Evolutionary conservation across 2,329 filamentous ascomycete species (phyloP).

Genomic region (Elsinoe australis): DNA sequence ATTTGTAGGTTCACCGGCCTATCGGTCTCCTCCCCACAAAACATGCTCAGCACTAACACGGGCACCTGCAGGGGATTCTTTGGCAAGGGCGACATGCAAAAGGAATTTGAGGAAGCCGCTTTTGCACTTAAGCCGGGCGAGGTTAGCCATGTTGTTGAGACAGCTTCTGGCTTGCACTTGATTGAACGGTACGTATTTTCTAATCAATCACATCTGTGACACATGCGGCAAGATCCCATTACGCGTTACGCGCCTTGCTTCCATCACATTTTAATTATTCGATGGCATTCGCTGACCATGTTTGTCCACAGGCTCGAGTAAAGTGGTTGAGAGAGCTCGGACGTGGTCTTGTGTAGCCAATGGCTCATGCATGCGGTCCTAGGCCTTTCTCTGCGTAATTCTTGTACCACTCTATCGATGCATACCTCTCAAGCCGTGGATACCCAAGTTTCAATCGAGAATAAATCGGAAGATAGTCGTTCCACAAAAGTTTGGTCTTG

Average conservation of each 20-base stretch:
- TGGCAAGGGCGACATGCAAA: conserved; percentile 92
- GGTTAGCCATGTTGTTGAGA: conserved; percentile 81
- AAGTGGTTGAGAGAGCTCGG: not conserved
- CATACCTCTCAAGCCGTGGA: not conserved
- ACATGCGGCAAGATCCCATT: too few relatives aligned
- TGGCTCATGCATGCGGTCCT: not conserved
- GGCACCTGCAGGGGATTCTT: conserved; percentile 64
- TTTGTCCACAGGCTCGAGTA: conserved; percentile 1
- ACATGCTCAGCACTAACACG: conserved; percentile 1
- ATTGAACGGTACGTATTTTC: conserved; percentile 69
- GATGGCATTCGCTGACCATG: not conserved
- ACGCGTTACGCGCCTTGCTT: too few relatives aligned
- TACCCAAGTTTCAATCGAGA: not conserved
- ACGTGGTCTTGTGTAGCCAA: not conserved
- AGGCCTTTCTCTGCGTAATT: not conserved
- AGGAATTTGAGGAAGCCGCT: conserved; percentile 93
- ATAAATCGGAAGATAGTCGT: not conserved
- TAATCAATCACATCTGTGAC: too few relatives aligned
- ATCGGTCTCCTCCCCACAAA: not conserved
- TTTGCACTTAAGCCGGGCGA: conserved; percentile 83
- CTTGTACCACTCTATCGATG: not conserved
- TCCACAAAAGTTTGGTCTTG: not conserved
- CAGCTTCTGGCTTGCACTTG: conserved; percentile 86
- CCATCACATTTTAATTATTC: not conserved
- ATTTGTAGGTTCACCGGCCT: conserved; percentile 52